A percentile compares a stretch with the other conserved stretches of the same genome.
Evolutionary conservation across 306 rosid genomes (phyloP).

Genomic region (Acacia confusa): DNA sequence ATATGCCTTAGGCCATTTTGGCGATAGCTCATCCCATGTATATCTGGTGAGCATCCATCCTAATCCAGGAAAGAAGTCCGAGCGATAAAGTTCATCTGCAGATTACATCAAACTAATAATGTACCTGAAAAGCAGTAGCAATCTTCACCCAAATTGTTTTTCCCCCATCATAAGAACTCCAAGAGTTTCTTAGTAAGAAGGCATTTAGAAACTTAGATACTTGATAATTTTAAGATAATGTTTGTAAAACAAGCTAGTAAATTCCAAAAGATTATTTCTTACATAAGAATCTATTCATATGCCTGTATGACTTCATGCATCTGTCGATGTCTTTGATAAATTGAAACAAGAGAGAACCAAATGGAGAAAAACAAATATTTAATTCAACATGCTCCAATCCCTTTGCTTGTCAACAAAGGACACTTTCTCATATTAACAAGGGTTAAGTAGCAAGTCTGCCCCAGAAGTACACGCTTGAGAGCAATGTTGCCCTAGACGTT

Average conservation of each 20-base stretch:
- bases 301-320: not conserved
- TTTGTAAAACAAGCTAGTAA: conserved; percentile 22
- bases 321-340: not conserved
- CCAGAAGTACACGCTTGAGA: too few relatives aligned
- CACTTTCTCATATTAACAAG: not conserved
- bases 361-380: not conserved
- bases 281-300: conserved; percentile 11
- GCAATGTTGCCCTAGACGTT: too few relatives aligned
- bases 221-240: not conserved
- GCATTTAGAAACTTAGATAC: not conserved
- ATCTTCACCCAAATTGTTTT: conserved; percentile 1
- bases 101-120: conserved; percentile 34
- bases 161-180: not conserved
- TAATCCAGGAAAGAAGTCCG: conserved; percentile 95
- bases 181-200: not conserved
- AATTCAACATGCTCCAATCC: not conserved
- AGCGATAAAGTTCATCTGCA: conserved; percentile 88
- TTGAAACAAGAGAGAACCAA: not conserved
- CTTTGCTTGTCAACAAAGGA: not conserved
- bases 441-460: too few relatives aligned
- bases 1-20: conserved; percentile 99
- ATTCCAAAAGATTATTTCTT: not conserved
- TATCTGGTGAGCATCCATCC: conserved; percentile 93
- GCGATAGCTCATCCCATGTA: conserved; percentile 95
- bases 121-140: conserved; percentile 18